Evolutionary conservation across 2,329 filamentous ascomycete genomes (phyloP).

Genomic region (Aspergillus flavus): DNA sequence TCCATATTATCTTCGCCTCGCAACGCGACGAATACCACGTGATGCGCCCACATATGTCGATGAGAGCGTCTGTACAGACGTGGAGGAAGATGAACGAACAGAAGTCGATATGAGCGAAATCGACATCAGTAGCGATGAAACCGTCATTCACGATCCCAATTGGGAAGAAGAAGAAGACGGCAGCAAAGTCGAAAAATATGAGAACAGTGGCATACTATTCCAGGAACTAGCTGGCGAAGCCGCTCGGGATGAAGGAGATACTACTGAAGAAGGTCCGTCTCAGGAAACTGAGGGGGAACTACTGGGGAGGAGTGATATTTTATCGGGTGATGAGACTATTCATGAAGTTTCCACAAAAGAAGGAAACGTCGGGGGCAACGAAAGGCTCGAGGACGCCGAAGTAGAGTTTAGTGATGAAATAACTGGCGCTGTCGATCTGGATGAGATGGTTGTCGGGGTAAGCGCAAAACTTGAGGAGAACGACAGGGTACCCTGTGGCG

Average conservation of each 20-base stretch:
- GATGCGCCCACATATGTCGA: background rate
- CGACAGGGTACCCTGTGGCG: background rate
- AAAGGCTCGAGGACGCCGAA: background rate
- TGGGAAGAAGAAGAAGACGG: background rate
- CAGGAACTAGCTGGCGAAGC: background rate
- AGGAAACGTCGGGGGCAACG: background rate
- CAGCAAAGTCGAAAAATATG: background rate
- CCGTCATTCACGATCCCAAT: background rate
- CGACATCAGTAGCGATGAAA: background rate
- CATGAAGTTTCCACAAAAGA: background rate
- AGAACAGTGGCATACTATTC: background rate
- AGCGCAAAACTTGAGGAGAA: background rate
- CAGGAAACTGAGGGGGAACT: background rate
- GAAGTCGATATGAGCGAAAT: background rate
- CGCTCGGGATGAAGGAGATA: background rate
- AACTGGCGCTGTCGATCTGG: background rate
- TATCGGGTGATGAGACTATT: background rate
- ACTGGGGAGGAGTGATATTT: too few species aligned
- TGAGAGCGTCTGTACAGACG: background rate
- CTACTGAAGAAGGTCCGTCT: background rate
- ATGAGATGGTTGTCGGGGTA: background rate
- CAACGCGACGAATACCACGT: background rate
- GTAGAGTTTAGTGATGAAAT: background rate
- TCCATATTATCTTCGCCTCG: background rate
- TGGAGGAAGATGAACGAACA: background rate